Evolutionary conservation across 768 basidiomycete genomes (phyloP).

Genomic region (Hydnomerulius pinastri): DNA sequence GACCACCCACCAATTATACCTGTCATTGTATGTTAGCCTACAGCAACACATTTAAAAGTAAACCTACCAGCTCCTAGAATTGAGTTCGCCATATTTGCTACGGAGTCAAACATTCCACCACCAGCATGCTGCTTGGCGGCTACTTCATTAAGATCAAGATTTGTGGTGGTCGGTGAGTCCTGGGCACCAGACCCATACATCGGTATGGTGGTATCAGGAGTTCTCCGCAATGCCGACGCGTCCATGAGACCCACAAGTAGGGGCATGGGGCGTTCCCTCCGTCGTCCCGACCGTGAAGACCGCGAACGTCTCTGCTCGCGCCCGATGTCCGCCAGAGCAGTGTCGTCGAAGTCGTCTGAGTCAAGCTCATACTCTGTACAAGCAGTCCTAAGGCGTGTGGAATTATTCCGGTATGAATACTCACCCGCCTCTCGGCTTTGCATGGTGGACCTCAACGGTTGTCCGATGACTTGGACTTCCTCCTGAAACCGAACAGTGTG

Average conservation of each 20-base stretch:
- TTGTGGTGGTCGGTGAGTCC: conserved; percentile 17
- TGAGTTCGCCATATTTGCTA: conserved; percentile 95
- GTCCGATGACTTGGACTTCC: conserved; percentile 67
- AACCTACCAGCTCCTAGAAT: conserved; percentile 86
- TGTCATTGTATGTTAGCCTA: conserved; percentile 29
- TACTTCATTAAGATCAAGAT: conserved; percentile 66
- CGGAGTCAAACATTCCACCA: conserved; percentile 75
- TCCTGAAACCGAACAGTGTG: conserved; percentile 67
- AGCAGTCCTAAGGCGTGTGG: conserved; percentile 9
- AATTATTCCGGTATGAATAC: conserved; percentile 35
- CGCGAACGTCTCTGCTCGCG: conserved; percentile 21
- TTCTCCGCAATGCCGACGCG: conserved; percentile 55
- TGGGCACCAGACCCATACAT: conserved; percentile 39
- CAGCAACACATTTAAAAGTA: conserved; percentile 2
- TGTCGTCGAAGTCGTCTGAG: conserved; percentile 75
- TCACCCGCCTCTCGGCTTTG: conserved; percentile 81
- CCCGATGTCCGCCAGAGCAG: conserved; percentile 32
- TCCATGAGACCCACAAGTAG: conserved; percentile 81
- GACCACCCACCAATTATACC: conserved; percentile 78
- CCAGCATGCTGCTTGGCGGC: conserved; percentile 66
- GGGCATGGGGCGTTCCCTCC: conserved; percentile 63
- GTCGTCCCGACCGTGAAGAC: conserved; percentile 34
- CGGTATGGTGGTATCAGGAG: conserved; percentile 56
- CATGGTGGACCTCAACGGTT: conserved; percentile 68
- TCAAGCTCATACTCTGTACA: conserved; percentile 80